Base-by-base conservation (phyloP, 2,329 filamentous ascomycete species). In the Zasmidium cellare region DNA sequence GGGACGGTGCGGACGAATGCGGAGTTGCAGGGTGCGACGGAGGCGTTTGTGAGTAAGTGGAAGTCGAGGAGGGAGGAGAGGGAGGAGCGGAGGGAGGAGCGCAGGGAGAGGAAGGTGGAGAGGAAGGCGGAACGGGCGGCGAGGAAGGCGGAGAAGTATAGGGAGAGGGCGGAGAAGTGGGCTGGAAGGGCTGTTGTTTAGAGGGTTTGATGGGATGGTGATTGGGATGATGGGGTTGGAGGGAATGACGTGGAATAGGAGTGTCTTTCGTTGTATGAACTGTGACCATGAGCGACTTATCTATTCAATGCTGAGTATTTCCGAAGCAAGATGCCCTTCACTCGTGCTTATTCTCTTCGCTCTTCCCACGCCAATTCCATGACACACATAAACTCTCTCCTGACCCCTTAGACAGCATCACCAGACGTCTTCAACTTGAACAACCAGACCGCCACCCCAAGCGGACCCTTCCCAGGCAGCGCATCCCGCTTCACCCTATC, bases 101-200 rank as follows among this genome's bases (percentile, higher is more conserved):
- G 52, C 46, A 57, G 55, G 54, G 14, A 18, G 38, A 44, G n/a
- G 11, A 53, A 46, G 45, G 48, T 51, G 45, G 52, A 53, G 46
- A 18, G 44, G 49, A 56, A 55, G 53, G 49, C 56, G 1, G 51
- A 55, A 35, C 48, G 46, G 46, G 53, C 48, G 18, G 59, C 46
- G 7, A 31, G 55, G 45, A 57, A 55, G 45, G 56, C 52, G n/a
- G 59, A 56, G 46, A 56, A 57, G 53, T 53, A 44, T 31, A 31
- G 31, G 20, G 46, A 45, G 41, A 46, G 38, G 38, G 54, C 54
- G n/a, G 38, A 41, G 35, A 56, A 57, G 49, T 53, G 47, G 44
- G 41, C 46, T 23, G 46, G 24, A 31, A 46, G 24, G 47, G 54
- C 54, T 5, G 24, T 23, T 20, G 28, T 19, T 9, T 9, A 23